Conservation (phyloP, 345 rosid genomes). For the Populus deltoides region DNA sequence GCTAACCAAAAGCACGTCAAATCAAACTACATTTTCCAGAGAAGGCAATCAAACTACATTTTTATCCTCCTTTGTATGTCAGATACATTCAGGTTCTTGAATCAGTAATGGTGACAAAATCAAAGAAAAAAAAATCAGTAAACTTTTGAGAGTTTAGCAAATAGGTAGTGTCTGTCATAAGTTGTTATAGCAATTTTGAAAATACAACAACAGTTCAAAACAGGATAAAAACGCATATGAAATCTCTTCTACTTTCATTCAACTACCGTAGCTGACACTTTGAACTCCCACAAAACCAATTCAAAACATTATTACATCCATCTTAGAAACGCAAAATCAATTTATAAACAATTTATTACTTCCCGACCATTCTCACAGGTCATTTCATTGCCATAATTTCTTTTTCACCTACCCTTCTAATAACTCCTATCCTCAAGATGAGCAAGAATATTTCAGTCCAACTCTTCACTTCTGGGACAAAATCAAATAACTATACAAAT, state of each 20-base stretch:
- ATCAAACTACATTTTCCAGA: neutral
- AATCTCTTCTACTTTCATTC: neutral
- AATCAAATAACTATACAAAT: neutral
- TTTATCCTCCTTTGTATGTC: too few relatives aligned
- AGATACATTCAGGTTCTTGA: too few relatives aligned
- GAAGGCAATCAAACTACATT: neutral
- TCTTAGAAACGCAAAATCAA: neutral
- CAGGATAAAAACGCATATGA: neutral
- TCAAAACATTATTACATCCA: too few relatives aligned
- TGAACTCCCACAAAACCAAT: too few relatives aligned
- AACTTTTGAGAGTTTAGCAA: too few relatives aligned
- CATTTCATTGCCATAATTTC: neutral
- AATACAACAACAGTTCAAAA: neutral
- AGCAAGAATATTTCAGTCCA: neutral
- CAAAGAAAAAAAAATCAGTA: too few relatives aligned
- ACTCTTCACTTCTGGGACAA: neutral
- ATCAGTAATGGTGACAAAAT: too few relatives aligned
- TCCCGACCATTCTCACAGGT: neutral
- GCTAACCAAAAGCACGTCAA: neutral
- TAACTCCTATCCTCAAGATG: neutral
- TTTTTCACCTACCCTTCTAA: neutral
- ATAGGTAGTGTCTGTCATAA: neutral
- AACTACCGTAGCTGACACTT: too few relatives aligned
- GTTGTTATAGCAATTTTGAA: neutral
- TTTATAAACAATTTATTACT: neutral